A percentile compares a stretch with the other conserved stretches of the same genome.
These are phyloP conservation scores for Salvia miltiorrhiza DNA, from an alignment of 257 asterid genomes.

Conservation along the genomic window DNA sequence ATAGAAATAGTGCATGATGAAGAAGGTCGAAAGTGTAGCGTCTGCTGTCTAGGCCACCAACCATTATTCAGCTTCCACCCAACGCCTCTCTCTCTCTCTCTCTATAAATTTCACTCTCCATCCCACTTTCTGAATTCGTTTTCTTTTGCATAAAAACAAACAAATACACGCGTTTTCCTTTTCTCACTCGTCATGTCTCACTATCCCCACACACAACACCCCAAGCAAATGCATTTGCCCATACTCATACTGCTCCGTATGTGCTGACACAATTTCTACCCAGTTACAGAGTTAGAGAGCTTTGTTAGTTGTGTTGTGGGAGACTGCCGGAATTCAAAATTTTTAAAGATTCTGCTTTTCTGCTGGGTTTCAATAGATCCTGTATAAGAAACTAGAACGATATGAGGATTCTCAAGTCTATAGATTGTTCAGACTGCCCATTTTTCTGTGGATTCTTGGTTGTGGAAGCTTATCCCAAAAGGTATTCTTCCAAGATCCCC, in stretches of 20 bases:
- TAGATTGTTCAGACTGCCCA: constrained; percentile 51
- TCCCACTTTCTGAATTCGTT: neutral
- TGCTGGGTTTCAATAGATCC: neutral
- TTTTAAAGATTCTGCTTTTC: neutral
- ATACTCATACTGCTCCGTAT: neutral
- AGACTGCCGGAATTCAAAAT: neutral
- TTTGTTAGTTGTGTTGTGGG: constrained; percentile 10
- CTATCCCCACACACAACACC: constrained; percentile 19
- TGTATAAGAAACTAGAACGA: constrained; percentile 7
- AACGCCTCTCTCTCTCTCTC: neutral
- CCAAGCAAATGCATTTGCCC: neutral
- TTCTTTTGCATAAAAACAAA: neutral
- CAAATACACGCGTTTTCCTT: constrained; percentile 26
- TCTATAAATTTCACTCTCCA: constrained; percentile 11
- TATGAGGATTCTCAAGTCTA: constrained; percentile 55
- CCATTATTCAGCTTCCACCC: no score
- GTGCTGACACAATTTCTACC: constrained; percentile 6
- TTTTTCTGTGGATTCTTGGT: constrained; percentile 68
- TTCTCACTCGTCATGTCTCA: constrained; percentile 22
- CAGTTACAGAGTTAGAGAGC: constrained; percentile 10
- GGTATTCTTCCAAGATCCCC: constrained; percentile 96
- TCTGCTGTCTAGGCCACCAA: no score
- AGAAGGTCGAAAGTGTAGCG: no score
- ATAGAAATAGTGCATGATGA: no score
- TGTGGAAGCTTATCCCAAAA: constrained; percentile 92